These are phyloP conservation scores for Pythium inflatum DNA, from an alignment of 352 stramenopile species.

Conservation along the genomic window DNA sequence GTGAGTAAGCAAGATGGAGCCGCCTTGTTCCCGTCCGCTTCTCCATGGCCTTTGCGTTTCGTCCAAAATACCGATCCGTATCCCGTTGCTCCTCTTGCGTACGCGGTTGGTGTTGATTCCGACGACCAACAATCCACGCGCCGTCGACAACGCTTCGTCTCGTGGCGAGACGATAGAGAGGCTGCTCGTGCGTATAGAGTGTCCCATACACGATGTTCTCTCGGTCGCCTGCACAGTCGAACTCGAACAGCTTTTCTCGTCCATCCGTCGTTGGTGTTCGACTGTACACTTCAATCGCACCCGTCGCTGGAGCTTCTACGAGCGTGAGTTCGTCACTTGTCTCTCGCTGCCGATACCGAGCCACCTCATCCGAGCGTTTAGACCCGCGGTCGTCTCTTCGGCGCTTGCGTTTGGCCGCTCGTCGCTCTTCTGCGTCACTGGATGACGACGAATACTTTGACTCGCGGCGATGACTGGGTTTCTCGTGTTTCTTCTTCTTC, in stretches of 20 bases:
- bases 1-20: constrained; percentile 72
- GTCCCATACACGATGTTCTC: constrained; percentile 76
- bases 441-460: constrained; percentile 16
- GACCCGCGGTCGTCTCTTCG: background rate
- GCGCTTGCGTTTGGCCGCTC: background rate
- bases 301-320: constrained; percentile 15
- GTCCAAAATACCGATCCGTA: constrained; percentile 59
- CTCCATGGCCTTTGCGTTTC: constrained; percentile 47
- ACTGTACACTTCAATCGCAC: constrained; percentile 27
- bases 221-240: constrained; percentile 63
- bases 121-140: constrained; percentile 35
- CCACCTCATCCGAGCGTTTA: background rate
- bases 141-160: constrained; percentile 50
- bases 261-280: background rate
- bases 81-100: background rate
- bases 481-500: constrained; percentile 30
- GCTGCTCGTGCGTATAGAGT: constrained; percentile 65
- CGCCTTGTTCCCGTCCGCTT: constrained; percentile 44
- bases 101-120: background rate
- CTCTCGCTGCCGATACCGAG: background rate
- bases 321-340: constrained; percentile 1
- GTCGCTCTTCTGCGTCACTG: background rate
- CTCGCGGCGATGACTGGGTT: constrained; percentile 20
- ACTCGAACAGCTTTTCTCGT: constrained; percentile 59
- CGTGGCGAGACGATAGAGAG: constrained; percentile 65